Evolutionary conservation across 495 filamentous ascomycete genomes (phyloP).

Genomic region (Apiosordaria backusii): DNA sequence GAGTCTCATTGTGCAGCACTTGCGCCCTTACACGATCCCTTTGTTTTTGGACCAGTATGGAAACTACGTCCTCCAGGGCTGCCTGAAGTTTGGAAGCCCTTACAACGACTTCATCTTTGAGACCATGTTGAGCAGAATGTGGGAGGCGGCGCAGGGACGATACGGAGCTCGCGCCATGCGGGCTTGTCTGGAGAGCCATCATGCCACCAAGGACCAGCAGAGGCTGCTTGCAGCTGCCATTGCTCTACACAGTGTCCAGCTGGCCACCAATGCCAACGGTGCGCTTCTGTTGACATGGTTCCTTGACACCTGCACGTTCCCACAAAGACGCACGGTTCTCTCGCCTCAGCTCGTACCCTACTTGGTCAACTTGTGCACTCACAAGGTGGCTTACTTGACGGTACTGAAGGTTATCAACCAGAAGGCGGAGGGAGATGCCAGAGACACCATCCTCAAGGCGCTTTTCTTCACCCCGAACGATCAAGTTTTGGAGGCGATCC

Average conservation of each 20-base stretch:
- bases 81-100: conserved; percentile 81
- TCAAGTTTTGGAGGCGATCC: conserved; percentile 81
- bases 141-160: conserved; percentile 88
- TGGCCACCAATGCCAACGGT: conserved; percentile 95
- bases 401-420: conserved; percentile 99
- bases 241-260: conserved; percentile 90
- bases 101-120: conserved; percentile 98
- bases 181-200: conserved; percentile 94
- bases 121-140: conserved; percentile 91
- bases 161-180: conserved; percentile 96
- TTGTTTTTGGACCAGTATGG: conserved; percentile 97
- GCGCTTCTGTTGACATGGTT: conserved; percentile 96
- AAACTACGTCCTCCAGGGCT: conserved; percentile 97
- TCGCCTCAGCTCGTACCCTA: conserved; percentile 92
- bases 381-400: conserved; percentile 97
- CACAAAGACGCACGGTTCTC: conserved; percentile 83
- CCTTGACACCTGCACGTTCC: conserved; percentile 96
- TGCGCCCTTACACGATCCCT: conserved; percentile 80
- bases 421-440: conserved; percentile 86
- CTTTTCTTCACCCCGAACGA: conserved; percentile 93
- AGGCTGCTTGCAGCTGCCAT: conserved; percentile 92
- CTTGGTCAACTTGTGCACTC: conserved; percentile 94
- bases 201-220: conserved; percentile 92
- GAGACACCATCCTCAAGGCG: conserved; percentile 87
- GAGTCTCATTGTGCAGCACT: conserved; percentile 73